phyloP scores from a whole-genome alignment of 2,329 filamentous ascomycete genomes.

The Pseudocercospora musae region DNA sequence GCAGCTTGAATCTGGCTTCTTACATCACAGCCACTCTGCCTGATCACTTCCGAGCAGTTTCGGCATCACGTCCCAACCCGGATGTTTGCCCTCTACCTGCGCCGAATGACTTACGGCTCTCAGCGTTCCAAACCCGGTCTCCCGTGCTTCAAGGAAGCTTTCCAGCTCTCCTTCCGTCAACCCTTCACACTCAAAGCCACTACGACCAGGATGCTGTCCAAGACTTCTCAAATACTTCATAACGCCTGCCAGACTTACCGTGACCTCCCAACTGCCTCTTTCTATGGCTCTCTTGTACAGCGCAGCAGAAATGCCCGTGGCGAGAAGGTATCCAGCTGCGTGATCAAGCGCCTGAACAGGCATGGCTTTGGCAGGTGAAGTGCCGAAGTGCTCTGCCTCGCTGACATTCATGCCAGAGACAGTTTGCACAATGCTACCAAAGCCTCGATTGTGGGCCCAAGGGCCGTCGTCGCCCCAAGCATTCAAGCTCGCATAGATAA shows the following conservation, averaged over 20 bases:
- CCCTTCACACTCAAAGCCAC: conserved; percentile 44
- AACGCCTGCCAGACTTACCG: conserved; percentile 55
- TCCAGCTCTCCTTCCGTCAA: conserved; percentile 5
- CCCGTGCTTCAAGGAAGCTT: conserved; percentile 44
- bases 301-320: conserved; percentile 52
- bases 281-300: conserved; percentile 46
- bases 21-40: conserved; percentile 39
- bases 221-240: conserved; percentile 57
- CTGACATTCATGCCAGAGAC: conserved; percentile 56
- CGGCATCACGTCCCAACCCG: conserved; percentile 54
- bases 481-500: conserved; percentile 53
- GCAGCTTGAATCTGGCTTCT: background rate
- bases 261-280: conserved; percentile 51
- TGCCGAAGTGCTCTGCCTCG: conserved; percentile 48
- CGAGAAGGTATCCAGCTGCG: conserved; percentile 54
- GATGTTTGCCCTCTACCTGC: conserved; percentile 43
- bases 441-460: conserved; percentile 49
- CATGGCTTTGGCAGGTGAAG: conserved; percentile 38
- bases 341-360: conserved; percentile 59
- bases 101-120: conserved; percentile 50
- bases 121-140: conserved; percentile 48
- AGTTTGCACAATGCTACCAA: conserved; percentile 55
- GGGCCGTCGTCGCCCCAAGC: conserved; percentile 51
- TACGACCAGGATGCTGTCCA: conserved; percentile 47
- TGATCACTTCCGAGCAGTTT: conserved; percentile 49